phyloP scores from a whole-genome alignment of 768 basidiomycete genomes.

The Podaxis rugospora region DNA sequence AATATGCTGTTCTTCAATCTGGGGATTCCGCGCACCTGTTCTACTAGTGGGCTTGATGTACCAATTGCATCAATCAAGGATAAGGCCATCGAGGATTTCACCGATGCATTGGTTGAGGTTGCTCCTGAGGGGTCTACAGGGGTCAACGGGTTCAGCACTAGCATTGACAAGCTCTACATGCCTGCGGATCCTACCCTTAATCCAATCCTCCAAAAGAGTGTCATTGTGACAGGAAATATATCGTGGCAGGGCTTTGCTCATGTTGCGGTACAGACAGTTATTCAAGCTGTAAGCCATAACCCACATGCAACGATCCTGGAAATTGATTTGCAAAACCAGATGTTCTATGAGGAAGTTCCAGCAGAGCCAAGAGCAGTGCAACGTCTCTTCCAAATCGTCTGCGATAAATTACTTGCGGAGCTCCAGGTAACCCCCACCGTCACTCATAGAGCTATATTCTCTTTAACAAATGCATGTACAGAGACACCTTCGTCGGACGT shows the following conservation, averaged over 20 bases:
- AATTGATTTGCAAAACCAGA: too few relatives aligned
- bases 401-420: neutral
- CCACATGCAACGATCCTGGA: neutral
- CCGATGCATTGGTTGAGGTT: neutral
- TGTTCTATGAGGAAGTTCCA: neutral
- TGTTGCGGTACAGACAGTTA: too few relatives aligned
- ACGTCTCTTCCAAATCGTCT: neutral
- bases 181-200: neutral
- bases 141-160: too few relatives aligned
- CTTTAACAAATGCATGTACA: neutral
- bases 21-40: neutral
- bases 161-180: neutral
- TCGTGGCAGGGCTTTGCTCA: too few relatives aligned
- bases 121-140: neutral
- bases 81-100: neutral
- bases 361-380: neutral
- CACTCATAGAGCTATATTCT: neutral
- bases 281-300: neutral
- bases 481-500: neutral
- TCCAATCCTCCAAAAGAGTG: neutral
- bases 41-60: neutral
- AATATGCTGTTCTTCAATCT: neutral
- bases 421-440: neutral
- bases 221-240: too few relatives aligned
- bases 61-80: neutral